Base-by-base conservation (phyloP, 2,329 filamentous ascomycete species). In the Cephalotrichum gorgonifer region DNA sequence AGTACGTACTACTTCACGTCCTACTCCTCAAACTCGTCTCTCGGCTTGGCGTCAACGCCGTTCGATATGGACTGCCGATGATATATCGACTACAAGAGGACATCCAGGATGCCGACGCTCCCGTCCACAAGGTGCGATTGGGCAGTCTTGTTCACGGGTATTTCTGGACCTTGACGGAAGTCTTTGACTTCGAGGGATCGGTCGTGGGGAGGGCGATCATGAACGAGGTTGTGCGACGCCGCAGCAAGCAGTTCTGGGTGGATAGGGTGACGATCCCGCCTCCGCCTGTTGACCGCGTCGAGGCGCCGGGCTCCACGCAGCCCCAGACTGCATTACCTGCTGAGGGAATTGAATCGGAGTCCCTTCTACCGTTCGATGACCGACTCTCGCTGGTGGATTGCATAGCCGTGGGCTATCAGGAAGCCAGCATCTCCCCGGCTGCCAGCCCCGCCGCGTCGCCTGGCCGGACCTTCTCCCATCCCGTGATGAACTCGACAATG, bases 101-200 rank as follows among this genome's bases (percentile, higher is more conserved):
- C 54, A 85, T 93, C 28, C 74, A 79, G 49, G 76, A 78, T 7
- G 72, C 82, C 3, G 79, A 83, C 43, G 76, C 76, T 23, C 80
- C 85, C 0, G 64, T 79, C 39, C 77, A 83, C 27, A 93, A 91
- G 60, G 78, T 95, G 35, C 84, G 87, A 41, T 72, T 94, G 41
- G 88, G 86, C 27, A 89, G 86, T 60, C 70, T 97, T 50, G 87
- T 91, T 46, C 87, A 95, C 59, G 90, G 88, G 8, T 96, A 96
- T 64, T 81, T 96, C 51, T 91, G 86, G 84, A 78, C 80, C 1
- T 62, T 96, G 52, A 81, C 78, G 4, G 83, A 90, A 51, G 83
- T 79, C 49, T 90, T 95, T 53, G 78, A 86, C 43, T 83, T 94
- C 53, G 84, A 90, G 48, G 73, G 73, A 6, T 82, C 85, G 0